Conservation (phyloP, 441 rosid species). For the Adansonia grandidieri region DNA sequence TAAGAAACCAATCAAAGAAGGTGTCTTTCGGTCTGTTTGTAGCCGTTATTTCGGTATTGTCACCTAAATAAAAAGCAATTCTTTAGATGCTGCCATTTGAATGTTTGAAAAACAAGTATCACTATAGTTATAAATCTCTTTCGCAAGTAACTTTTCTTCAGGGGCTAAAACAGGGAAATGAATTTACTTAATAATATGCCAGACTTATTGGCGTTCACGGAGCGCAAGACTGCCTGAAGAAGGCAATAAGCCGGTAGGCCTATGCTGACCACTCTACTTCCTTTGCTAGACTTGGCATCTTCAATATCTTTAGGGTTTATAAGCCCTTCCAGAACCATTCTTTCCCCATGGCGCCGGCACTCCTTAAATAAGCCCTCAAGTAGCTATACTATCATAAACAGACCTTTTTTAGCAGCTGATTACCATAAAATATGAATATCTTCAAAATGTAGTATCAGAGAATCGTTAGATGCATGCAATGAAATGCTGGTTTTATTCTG, state of each 20-base stretch:
- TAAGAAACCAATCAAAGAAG: slow-evolving; percentile 84
- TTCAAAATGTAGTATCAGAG: slow-evolving; percentile 7
- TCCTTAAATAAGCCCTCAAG: slow-evolving; percentile 65
- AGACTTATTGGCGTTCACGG: slow-evolving; percentile 58
- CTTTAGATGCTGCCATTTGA: slow-evolving; percentile 8
- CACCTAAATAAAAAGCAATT: slow-evolving; percentile 48
- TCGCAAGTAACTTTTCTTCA: background rate
- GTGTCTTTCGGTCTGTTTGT: slow-evolving; percentile 74
- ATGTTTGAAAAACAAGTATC: background rate
- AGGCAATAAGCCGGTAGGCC: slow-evolving; percentile 91
- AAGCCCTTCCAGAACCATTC: slow-evolving; percentile 65
- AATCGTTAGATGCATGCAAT: background rate
- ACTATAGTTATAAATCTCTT: background rate
- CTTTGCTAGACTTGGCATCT: slow-evolving; percentile 64
- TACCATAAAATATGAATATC: slow-evolving; percentile 8
- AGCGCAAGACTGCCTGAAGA: slow-evolving; percentile 60
- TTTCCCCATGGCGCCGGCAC: slow-evolving; percentile 64
- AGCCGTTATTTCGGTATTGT: slow-evolving; percentile 66
- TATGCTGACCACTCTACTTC: slow-evolving; percentile 63
- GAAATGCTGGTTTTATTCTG: background rate
- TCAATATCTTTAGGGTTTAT: slow-evolving; percentile 79
- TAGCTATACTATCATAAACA: slow-evolving; percentile 48
- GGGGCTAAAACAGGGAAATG: background rate
- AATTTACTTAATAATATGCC: slow-evolving; percentile 71
- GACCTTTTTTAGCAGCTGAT: background rate